A percentile compares a stretch with the other conserved stretches of the same genome.
Evolutionary conservation across 108 stramenopile genomes (phyloP).

Genomic region (Nitzschia sp.): DNA sequence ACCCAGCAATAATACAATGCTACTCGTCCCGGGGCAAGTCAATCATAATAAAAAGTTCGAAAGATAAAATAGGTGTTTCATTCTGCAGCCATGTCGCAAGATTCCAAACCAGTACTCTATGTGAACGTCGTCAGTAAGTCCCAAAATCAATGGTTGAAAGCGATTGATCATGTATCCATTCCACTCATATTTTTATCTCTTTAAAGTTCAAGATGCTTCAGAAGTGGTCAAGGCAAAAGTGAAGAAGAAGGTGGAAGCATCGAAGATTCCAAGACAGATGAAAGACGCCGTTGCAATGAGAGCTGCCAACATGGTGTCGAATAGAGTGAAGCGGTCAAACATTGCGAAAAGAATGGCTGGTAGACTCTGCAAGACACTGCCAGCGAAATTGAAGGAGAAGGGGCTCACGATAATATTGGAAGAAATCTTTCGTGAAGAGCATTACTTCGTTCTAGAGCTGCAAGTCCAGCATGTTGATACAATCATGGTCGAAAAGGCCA

Average conservation of each 20-base stretch:
- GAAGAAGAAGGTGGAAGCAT: slow-evolving; percentile 13
- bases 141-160: no score
- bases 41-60: no score
- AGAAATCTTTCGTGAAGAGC: slow-evolving; percentile 37
- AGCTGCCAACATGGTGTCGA: slow-evolving; percentile 9
- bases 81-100: not conserved
- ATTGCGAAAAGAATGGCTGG: slow-evolving; percentile 18
- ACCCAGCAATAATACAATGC: no score
- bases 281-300: slow-evolving; percentile 18
- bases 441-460: slow-evolving; percentile 34
- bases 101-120: slow-evolving; percentile 1
- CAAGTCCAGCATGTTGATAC: slow-evolving; percentile 29
- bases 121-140: slow-evolving; percentile 1
- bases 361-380: slow-evolving; percentile 17
- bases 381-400: slow-evolving; percentile 26
- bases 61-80: no score
- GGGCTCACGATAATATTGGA: slow-evolving; percentile 21
- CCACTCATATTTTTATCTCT: not conserved
- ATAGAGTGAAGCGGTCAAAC: not conserved
- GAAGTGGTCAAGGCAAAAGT: slow-evolving; percentile 27
- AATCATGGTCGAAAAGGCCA: slow-evolving; percentile 1
- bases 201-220: slow-evolving; percentile 23
- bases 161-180: not conserved
- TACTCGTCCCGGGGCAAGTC: no score
- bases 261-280: slow-evolving; percentile 21